Conservation (phyloP, 2,329 filamentous ascomycete genomes). For the Apiospora rasikravindrae region DNA sequence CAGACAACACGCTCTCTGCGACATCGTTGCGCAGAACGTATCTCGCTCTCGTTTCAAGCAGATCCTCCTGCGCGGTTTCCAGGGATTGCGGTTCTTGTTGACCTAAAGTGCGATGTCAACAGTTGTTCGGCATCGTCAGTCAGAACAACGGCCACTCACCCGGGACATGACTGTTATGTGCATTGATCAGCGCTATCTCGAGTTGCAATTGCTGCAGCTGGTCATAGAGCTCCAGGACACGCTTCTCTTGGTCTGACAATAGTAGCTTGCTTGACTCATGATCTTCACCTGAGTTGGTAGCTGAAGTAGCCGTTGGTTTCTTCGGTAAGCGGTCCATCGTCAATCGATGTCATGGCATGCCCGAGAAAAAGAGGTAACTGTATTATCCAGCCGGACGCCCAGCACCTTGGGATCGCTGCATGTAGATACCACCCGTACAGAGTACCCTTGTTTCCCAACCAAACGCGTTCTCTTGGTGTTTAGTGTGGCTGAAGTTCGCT, state of each 20-base stretch:
- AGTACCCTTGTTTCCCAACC: background rate
- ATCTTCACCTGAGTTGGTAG: conserved; percentile 29
- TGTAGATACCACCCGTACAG: background rate
- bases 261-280: conserved; percentile 47
- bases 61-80: conserved; percentile 65
- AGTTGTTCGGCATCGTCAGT: conserved; percentile 23
- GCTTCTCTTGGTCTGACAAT: conserved; percentile 70
- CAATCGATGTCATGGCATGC: background rate
- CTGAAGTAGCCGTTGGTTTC: background rate
- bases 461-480: background rate
- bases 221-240: conserved; percentile 73
- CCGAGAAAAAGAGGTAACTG: background rate
- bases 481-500: background rate
- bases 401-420: background rate
- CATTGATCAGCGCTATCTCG: conserved; percentile 70
- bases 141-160: conserved; percentile 35
- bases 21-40: conserved; percentile 74
- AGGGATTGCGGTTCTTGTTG: conserved; percentile 36
- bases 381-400: background rate
- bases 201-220: conserved; percentile 72
- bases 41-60: conserved; percentile 72
- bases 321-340: background rate
- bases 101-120: background rate
- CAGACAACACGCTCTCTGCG: conserved; percentile 70
- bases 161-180: conserved; percentile 46